Base-by-base conservation (phyloP, 2,329 filamentous ascomycete species). In the Penicillium sp. region DNA sequence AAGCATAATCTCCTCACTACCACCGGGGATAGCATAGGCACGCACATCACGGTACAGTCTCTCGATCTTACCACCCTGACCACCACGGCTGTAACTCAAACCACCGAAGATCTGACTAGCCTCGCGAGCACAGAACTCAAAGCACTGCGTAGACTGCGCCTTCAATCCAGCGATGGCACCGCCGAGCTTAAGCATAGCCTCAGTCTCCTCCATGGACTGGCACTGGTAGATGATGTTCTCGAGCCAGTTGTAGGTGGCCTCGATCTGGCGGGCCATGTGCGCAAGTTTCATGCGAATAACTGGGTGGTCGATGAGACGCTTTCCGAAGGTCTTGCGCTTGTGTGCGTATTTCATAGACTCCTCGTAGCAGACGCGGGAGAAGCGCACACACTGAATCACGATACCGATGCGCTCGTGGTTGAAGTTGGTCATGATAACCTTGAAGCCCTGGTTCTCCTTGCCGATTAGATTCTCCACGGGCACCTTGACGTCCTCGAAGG, bases 341-440 rank as follows among this genome's bases (percentile, higher is more conserved):
- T 94, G 90, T 61, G 92, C 93, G 79, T 97, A 99, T 77, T 95
- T 95, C 76, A 97, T 85, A 25, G 89, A 90, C 80, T 99, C 94
- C 75, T 97, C 93, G 82, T 91, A 96, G 84, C 93, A 97, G 66
- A 97, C 93, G 66, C 94, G 92, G 43, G 90, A 88, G 85, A 99
- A 97, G 71, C 94, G 92, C 64, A 97, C 77, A 71, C 88, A 96
- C 79, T 99, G 94, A 81, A 97, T 97, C 79, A 97, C 93, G 78
- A 99, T 97, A 62, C 94, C 94, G 68, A 99, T 93, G 62, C 94
- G 91, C 81, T 99, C 94, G 83, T 97, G 94, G 85, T 97, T 97
- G 83, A 97, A 97, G 84, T 97, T 97, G 75, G 91, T 97, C 93
- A 97, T 97, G 82, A 99, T 93, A 73, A 86, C 85, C 80, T 93